Percentiles rank a stretch among this genome's conserved stretches.
These are phyloP conservation scores for Podila clonocystis DNA, from an alignment of 192 early-diverging fungal species.

Conservation along the genomic window DNA sequence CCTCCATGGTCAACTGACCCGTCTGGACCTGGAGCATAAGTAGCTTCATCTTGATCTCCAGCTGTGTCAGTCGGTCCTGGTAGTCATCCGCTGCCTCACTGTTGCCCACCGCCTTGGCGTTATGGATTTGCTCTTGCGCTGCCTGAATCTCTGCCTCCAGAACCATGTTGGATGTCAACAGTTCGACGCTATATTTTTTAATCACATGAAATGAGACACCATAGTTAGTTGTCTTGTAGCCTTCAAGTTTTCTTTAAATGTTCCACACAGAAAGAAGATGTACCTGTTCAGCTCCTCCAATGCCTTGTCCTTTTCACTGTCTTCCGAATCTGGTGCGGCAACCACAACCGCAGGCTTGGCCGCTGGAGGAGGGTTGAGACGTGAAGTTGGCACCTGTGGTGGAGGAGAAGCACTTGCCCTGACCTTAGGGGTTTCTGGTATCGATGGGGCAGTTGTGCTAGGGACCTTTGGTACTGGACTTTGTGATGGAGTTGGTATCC, in stretches of 20 bases:
- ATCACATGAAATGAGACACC: conserved; percentile 27
- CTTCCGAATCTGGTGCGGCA: conserved; percentile 18
- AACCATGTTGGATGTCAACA: conserved; percentile 78
- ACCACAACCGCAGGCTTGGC: not conserved
- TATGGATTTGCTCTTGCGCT: conserved; percentile 57
- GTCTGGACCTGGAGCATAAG: conserved; percentile 76
- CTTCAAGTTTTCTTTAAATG: too few species aligned
- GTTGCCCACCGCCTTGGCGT: conserved; percentile 50
- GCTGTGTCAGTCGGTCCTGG: conserved; percentile 67
- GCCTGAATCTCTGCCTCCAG: conserved; percentile 71
- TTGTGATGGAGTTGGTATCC: conserved; percentile 2
- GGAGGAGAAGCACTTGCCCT: conserved; percentile 1
- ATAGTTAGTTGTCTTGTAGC: too few species aligned
- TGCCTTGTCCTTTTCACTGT: conserved; percentile 57
- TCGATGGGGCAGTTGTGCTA: not conserved
- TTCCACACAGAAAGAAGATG: not conserved
- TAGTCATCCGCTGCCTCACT: conserved; percentile 68
- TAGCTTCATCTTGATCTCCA: conserved; percentile 81
- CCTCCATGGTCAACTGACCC: conserved; percentile 75
- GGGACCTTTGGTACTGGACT: conserved; percentile 6
- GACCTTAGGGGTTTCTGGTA: not conserved
- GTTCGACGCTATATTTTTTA: conserved; percentile 66
- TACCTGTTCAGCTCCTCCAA: conserved; percentile 68
- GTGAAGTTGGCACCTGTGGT: conserved; percentile 7
- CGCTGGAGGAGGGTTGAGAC: not conserved